phyloP scores from a whole-genome alignment of 495 filamentous ascomycete genomes.

The Penicillium lividum region DNA sequence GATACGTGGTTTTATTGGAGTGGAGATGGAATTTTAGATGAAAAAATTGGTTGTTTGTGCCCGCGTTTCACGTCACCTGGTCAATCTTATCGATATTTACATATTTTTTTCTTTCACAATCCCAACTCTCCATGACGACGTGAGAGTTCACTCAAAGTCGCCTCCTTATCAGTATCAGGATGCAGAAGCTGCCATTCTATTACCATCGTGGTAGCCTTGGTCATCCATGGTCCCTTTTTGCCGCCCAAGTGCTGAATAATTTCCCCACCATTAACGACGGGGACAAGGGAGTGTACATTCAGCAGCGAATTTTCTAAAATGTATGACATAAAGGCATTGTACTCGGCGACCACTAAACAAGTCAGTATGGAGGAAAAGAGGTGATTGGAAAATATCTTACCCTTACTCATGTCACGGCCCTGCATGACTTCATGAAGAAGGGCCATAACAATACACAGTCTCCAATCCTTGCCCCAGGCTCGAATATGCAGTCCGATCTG shows the following conservation, averaged over 20 bases:
- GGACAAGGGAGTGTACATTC: conserved; percentile 52
- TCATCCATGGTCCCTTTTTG: conserved; percentile 77
- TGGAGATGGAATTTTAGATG: neutral
- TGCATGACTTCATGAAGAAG: conserved; percentile 65
- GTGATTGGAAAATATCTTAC: conserved; percentile 22
- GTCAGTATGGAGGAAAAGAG: conserved; percentile 15
- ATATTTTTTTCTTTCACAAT: conserved; percentile 27
- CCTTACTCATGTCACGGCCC: conserved; percentile 30
- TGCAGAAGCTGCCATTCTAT: conserved; percentile 86
- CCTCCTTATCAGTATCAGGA: conserved; percentile 61
- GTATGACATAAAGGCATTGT: conserved; percentile 47
- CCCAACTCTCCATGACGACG: conserved; percentile 57
- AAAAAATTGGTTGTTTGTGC: conserved; percentile 3
- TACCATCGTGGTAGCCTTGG: conserved; percentile 65
- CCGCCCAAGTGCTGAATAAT: conserved; percentile 61
- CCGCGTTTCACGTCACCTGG: conserved; percentile 14
- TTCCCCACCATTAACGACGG: conserved; percentile 64
- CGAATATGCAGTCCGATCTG: conserved; percentile 74
- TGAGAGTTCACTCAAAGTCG: conserved; percentile 65
- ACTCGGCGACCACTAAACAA: conserved; percentile 38
- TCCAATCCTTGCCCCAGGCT: conserved; percentile 77
- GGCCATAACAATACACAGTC: conserved; percentile 68
- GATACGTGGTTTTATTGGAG: neutral
- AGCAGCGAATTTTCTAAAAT: conserved; percentile 44
- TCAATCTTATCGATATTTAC: conserved; percentile 3